Evolutionary conservation across 192 early-diverging fungal species (phyloP), one percentile per base, ranked within the genome.

Genomic region (Linnemannia exigua): DNA sequence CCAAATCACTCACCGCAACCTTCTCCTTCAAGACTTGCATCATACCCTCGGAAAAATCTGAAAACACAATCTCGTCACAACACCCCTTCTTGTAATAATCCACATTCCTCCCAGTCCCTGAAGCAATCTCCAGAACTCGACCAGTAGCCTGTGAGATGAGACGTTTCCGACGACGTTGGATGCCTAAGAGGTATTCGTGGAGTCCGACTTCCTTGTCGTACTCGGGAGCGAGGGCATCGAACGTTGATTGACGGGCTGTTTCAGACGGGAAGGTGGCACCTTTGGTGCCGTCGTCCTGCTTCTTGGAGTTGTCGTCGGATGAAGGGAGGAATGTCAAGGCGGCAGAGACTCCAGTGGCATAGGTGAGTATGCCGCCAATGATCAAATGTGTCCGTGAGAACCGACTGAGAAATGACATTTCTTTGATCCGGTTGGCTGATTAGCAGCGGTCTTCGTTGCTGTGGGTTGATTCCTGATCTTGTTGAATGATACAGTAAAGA

Each of bases 11-110:
- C 68, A 54, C 41, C 22, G 41, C 78, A 3, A 86, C 78, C 47
- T 74, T 86, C 58, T 72, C 35, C 66, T 76, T 77, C 73, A 86
- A 51, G 25, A 86, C 78, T 36, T 86, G 25, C 84, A 86, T 86
- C 84, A 86, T 86, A 20, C 84, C 84, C 44, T 86, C 74, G 0
- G 84, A 86, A 47, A 86, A 86, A 58, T 86, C 84, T 28, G 84
- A 80, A 70, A 86, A 86, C 41, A 86, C 78, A 61, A 86, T 86
- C 66, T 86, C 84, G 28, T 48, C 51, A 61, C 84, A 86, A 35
- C 84, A 86, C 20, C 78, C 84, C 51, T 79, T 76, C 9, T 61
- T 33, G 44, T 86, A 86, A 76, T 80, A 86, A 47, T 86, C 84
- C 46, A 86, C 77, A 54, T 86, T 86, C 38, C 84, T 25, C 0